These are phyloP conservation scores for Fraxinus velutina DNA, from an alignment of 305 asterid genomes.

Conservation along the genomic window DNA sequence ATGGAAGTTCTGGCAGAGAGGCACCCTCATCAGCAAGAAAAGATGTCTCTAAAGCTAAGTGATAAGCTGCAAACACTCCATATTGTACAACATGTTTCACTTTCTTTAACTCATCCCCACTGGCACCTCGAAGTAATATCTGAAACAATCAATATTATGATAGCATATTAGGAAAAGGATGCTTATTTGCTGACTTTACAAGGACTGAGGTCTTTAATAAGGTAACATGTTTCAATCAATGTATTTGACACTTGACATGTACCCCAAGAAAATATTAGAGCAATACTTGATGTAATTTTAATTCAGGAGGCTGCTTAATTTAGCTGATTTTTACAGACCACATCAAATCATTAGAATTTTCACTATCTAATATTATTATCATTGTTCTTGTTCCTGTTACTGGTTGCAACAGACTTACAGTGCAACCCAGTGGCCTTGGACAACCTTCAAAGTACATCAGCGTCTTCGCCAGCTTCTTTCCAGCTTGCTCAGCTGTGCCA, in stretches of 20 bases:
- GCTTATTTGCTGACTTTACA: conserved; percentile 10
- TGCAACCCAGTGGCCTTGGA: conserved; percentile 94
- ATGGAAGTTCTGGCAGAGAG: conserved; percentile 72
- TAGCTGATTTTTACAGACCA: conserved; percentile 1
- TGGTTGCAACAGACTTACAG: conserved; percentile 52
- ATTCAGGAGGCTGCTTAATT: not conserved
- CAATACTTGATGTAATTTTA: conserved; percentile 7
- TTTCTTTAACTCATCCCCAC: conserved; percentile 83
- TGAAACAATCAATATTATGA: conserved; percentile 39
- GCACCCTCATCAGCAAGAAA: conserved; percentile 99
- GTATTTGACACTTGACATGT: not conserved
- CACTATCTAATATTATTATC: conserved; percentile 7
- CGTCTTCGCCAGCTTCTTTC: conserved; percentile 73
- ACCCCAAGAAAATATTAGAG: conserved; percentile 8
- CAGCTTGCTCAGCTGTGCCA: conserved; percentile 63
- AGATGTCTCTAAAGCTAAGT: conserved; percentile 92
- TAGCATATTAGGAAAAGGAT: conserved; percentile 12
- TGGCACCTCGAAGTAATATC: conserved; percentile 93
- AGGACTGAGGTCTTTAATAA: not conserved
- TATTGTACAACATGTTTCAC: conserved; percentile 91
- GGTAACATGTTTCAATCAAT: conserved; percentile 5
- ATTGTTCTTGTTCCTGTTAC: conserved; percentile 3
- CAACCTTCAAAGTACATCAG: conserved; percentile 97
- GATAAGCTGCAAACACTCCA: conserved; percentile 96
- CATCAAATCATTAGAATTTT: conserved; percentile 13